Conservation (phyloP, 139 green algal genomes). For the Protoeuglena noctilucae region DNA sequence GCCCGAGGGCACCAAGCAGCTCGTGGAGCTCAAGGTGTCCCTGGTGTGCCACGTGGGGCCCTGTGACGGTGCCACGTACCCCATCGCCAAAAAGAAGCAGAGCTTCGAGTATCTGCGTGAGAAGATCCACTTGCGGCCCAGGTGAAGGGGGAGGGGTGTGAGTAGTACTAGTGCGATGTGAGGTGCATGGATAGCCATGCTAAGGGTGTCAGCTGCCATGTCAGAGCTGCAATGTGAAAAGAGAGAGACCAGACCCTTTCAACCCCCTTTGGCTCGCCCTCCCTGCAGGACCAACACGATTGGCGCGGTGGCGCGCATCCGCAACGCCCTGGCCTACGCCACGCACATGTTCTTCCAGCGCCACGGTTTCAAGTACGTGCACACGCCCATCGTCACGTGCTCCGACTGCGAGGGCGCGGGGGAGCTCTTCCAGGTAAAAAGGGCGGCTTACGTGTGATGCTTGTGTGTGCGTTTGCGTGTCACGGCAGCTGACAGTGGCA, state of each 20-base stretch:
- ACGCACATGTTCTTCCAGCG: slow-evolving; percentile 88
- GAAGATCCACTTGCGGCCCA: slow-evolving; percentile 26
- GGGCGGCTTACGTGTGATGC: too few species aligned
- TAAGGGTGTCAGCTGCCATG: neutral
- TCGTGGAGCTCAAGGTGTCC: slow-evolving; percentile 11
- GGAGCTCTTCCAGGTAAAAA: slow-evolving; percentile 95
- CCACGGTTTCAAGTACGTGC: slow-evolving; percentile 90
- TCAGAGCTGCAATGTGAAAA: neutral
- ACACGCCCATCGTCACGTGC: slow-evolving; percentile 91
- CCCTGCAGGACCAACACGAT: slow-evolving; percentile 92
- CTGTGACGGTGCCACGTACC: slow-evolving; percentile 23
- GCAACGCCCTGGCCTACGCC: slow-evolving; percentile 84
- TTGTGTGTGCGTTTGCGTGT: too few species aligned
- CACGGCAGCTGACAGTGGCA: too few species aligned
- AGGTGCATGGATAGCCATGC: neutral
- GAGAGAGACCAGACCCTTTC: too few species aligned
- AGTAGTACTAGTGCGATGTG: too few species aligned
- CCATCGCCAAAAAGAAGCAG: slow-evolving; percentile 34
- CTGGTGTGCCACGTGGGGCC: slow-evolving; percentile 1
- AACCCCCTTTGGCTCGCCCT: slow-evolving; percentile 65
- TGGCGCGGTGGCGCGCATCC: slow-evolving; percentile 77
- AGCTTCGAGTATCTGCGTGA: slow-evolving; percentile 34
- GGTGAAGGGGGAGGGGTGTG: too few species aligned
- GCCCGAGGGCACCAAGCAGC: slow-evolving; percentile 17
- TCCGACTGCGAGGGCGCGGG: slow-evolving; percentile 91